Conservation (phyloP, 371 early-diverging fungal species). For the Synchytrium microbalum region DNA sequence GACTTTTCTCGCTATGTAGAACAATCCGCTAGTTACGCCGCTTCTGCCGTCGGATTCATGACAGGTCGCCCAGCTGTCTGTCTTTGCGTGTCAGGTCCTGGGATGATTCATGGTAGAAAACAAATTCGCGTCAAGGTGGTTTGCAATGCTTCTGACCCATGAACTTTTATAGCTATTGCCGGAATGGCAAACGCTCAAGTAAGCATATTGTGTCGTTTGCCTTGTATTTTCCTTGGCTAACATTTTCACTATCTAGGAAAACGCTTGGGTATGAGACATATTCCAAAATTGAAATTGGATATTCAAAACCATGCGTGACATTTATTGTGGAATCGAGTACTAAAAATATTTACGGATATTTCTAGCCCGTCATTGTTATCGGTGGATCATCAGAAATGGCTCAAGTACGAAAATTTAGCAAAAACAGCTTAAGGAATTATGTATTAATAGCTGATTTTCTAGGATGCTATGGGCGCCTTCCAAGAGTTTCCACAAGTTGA, state of each 20-base stretch:
- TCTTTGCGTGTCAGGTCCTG: constrained; percentile 71
- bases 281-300: constrained; percentile 40
- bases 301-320: constrained; percentile 1
- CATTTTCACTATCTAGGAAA: constrained; percentile 10
- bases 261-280: constrained; percentile 33
- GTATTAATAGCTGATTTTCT: no score
- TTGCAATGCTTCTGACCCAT: not conserved
- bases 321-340: constrained; percentile 6
- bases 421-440: no score
- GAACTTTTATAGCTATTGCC: constrained; percentile 38
- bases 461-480: constrained; percentile 70
- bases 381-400: constrained; percentile 45
- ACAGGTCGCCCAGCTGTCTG: constrained; percentile 66
- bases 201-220: constrained; percentile 14
- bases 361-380: constrained; percentile 19
- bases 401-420: no score
- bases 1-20: no score
- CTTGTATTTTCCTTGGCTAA: not conserved
- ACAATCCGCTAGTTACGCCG: constrained; percentile 11
- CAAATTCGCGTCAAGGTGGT: constrained; percentile 7
- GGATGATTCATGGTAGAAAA: constrained; percentile 58
- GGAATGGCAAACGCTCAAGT: constrained; percentile 64
- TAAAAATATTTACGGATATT: not conserved
- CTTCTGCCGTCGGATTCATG: constrained; percentile 40
- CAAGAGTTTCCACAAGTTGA: constrained; percentile 72